Evolutionary conservation across 1,139 yeast species (phyloP).

Genomic region (Suhomyces wounanorum): DNA sequence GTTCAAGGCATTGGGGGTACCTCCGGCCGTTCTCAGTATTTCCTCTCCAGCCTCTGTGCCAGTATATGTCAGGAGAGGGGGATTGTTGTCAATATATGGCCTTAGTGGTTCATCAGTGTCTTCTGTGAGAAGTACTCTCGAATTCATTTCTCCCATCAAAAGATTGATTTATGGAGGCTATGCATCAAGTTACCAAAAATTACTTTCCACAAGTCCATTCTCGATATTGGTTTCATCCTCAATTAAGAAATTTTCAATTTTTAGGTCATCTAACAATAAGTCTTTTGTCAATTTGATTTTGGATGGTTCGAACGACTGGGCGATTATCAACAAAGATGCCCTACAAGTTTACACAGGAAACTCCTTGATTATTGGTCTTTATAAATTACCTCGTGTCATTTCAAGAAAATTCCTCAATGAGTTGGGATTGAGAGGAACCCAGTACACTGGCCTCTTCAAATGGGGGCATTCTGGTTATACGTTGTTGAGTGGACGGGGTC

Average conservation of each 20-base stretch:
- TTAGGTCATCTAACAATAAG: conserved; percentile 23
- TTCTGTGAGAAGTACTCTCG: conserved; percentile 32
- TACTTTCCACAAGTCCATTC: conserved; percentile 51
- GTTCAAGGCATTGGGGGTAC: conserved; percentile 45
- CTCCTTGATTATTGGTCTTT: conserved; percentile 41
- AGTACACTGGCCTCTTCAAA: conserved; percentile 38
- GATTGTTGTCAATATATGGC: conserved; percentile 52
- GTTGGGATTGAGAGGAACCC: conserved; percentile 23
- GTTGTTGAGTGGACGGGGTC: conserved; percentile 60
- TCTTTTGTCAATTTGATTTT: conserved; percentile 47
- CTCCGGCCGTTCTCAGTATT: conserved; percentile 46
- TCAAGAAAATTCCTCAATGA: conserved; percentile 35
- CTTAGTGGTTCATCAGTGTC: conserved; percentile 22
- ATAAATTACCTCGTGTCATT: conserved; percentile 42
- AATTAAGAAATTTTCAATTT: conserved; percentile 19
- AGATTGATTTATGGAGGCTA: conserved; percentile 46
- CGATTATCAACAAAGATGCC: conserved; percentile 48
- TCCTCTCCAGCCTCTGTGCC: conserved; percentile 62
- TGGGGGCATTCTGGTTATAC: conserved; percentile 44
- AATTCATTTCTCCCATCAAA: conserved; percentile 37
- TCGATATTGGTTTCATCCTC: conserved; percentile 43
- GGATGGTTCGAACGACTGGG: conserved; percentile 67
- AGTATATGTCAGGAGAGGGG: conserved; percentile 46
- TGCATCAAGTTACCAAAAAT: conserved; percentile 43
- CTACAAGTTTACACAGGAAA: conserved; percentile 56